Evolutionary conservation across 768 basidiomycete genomes (phyloP).

Genomic region (Hydnomerulius pinastri): DNA sequence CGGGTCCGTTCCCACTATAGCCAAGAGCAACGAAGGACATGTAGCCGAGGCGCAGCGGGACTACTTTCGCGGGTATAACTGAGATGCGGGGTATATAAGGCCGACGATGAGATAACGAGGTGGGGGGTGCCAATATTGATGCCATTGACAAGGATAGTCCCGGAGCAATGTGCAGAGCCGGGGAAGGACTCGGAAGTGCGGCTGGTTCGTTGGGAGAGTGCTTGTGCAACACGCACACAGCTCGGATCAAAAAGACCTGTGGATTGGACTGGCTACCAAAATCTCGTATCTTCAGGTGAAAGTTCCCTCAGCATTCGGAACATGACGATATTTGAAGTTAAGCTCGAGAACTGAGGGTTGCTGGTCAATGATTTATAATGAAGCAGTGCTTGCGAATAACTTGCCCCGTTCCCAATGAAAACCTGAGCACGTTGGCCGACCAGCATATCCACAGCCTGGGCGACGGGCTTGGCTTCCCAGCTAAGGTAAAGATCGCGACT

Average conservation of each 20-base stretch:
- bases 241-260: neutral
- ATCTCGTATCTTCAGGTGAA: slow-evolving; percentile 38
- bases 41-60: neutral
- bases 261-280: slow-evolving; percentile 34
- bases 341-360: slow-evolving; percentile 44
- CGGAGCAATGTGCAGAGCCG: no score
- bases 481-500: slow-evolving; percentile 55
- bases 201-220: no score
- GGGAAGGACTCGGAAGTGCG: no score
- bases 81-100: neutral
- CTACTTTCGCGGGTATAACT: neutral
- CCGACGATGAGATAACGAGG: neutral
- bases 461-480: slow-evolving; percentile 57
- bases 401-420: slow-evolving; percentile 71
- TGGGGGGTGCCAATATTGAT: neutral
- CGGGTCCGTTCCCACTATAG: no score
- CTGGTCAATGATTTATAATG: neutral
- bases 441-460: slow-evolving; percentile 68
- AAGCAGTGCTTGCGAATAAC: slow-evolving; percentile 24
- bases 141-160: no score
- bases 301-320: slow-evolving; percentile 40
- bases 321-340: slow-evolving; percentile 50
- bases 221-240: no score
- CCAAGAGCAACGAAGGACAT: neutral
- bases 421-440: slow-evolving; percentile 63